Percentiles rank a stretch among this genome's conserved stretches.
Conservation (phyloP, 2,329 filamentous ascomycete species). For the Diplocarpon mali region DNA sequence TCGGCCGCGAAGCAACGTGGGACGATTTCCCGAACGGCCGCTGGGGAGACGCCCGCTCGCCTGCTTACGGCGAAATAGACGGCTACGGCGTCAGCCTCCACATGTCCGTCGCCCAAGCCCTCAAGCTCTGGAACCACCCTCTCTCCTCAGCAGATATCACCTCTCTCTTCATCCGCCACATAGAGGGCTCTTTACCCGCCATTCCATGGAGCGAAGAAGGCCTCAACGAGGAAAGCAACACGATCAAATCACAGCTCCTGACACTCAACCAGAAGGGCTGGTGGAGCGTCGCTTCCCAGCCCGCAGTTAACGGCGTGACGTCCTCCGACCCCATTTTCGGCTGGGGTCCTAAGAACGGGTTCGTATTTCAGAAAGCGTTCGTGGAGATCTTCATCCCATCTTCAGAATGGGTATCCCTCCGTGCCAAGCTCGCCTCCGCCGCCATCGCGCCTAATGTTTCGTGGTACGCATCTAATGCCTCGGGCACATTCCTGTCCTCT, state of each 20-base stretch:
- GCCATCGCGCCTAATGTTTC: slow-evolving; percentile 58
- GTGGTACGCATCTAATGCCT: slow-evolving; percentile 76
- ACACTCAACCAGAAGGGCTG: slow-evolving; percentile 71
- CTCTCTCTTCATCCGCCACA: slow-evolving; percentile 67
- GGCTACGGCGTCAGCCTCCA: slow-evolving; percentile 97
- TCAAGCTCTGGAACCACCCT: slow-evolving; percentile 77
- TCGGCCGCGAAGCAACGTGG: slow-evolving; percentile 94
- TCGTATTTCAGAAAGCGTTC: slow-evolving; percentile 97
- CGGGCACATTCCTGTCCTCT: slow-evolving; percentile 68
- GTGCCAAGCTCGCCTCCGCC: slow-evolving; percentile 45
- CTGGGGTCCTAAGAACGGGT: slow-evolving; percentile 87
- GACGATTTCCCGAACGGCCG: slow-evolving; percentile 96
- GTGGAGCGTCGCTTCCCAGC: slow-evolving; percentile 96
- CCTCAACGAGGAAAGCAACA: slow-evolving; percentile 69
- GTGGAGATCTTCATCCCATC: slow-evolving; percentile 87
- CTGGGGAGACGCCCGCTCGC: slow-evolving; percentile 87
- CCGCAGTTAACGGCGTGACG: slow-evolving; percentile 75
- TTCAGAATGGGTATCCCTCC: slow-evolving; percentile 59
- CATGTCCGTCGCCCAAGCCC: slow-evolving; percentile 74
- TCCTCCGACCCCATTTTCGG: slow-evolving; percentile 74
- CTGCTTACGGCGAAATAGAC: slow-evolving; percentile 92
- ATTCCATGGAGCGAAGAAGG: slow-evolving; percentile 93
- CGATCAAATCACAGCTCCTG: slow-evolving; percentile 67
- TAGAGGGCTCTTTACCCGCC: slow-evolving; percentile 66
- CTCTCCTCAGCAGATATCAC: slow-evolving; percentile 61